Evolutionary conservation across 495 filamentous ascomycete genomes (phyloP).

Genomic region (Penicillium salamii): DNA sequence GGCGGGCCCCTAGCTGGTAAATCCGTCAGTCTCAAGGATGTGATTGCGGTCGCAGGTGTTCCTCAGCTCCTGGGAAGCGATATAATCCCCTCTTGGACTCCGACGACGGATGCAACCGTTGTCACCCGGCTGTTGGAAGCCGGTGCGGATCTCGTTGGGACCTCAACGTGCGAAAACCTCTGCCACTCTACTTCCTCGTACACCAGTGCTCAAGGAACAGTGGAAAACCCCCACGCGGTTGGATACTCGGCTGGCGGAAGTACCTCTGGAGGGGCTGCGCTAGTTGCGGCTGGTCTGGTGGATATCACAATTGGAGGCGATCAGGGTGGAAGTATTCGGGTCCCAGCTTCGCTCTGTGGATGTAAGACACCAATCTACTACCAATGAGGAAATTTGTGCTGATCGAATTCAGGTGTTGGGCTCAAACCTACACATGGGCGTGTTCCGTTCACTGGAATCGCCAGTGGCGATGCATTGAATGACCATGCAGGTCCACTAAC

Average conservation of each 20-base stretch:
- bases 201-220: constrained; percentile 47
- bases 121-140: constrained; percentile 47
- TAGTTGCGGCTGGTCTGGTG: constrained; percentile 48
- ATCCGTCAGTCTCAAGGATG: constrained; percentile 64
- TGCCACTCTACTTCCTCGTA: constrained; percentile 43
- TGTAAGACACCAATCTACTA: constrained; percentile 16
- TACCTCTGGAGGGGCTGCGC: constrained; percentile 52
- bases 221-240: constrained; percentile 48
- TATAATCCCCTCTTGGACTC: constrained; percentile 38
- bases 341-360: constrained; percentile 51
- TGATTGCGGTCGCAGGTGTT: constrained; percentile 38
- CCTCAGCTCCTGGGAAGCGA: constrained; percentile 37
- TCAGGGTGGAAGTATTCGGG: constrained; percentile 59
- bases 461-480: constrained; percentile 43
- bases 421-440: constrained; percentile 52
- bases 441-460: constrained; percentile 49
- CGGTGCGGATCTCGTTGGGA: constrained; percentile 40
- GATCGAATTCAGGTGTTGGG: constrained; percentile 28
- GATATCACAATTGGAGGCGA: constrained; percentile 59
- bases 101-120: constrained; percentile 42
- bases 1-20: constrained; percentile 74
- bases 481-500: constrained; percentile 52
- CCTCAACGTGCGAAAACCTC: constrained; percentile 47
- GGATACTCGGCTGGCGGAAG: constrained; percentile 56
- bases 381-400: background rate